phyloP scores from a whole-genome alignment of 2,329 filamentous ascomycete genomes.

The Fonsecaea pugnacius region DNA sequence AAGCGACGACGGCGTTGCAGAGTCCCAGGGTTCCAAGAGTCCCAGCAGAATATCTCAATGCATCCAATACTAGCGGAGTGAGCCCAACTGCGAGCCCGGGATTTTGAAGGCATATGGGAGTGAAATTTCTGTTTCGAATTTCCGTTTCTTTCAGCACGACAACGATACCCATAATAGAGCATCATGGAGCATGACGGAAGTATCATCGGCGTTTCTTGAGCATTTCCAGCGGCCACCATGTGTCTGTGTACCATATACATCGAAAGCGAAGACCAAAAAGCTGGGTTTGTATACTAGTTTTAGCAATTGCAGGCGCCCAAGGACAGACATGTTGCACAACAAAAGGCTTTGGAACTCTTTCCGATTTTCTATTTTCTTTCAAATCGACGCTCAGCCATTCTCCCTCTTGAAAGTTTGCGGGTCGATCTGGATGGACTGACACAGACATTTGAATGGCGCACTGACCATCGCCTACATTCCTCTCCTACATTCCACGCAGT shows the following conservation, averaged over 20 bases:
- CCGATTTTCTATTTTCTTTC: not conserved
- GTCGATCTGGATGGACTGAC: not conserved
- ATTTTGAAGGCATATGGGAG: slow-evolving; percentile 16
- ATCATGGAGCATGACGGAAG: slow-evolving; percentile 18
- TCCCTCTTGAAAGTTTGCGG: no score
- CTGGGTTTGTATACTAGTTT: slow-evolving; percentile 27
- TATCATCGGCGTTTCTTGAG: slow-evolving; percentile 22
- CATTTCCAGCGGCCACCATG: slow-evolving; percentile 14
- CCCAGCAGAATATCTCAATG: slow-evolving; percentile 52
- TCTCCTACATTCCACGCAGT: slow-evolving; percentile 22
- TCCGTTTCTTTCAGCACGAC: slow-evolving; percentile 15
- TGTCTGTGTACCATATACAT: slow-evolving; percentile 27
- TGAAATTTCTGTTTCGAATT: slow-evolving; percentile 13
- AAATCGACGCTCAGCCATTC: no score
- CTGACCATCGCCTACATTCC: slow-evolving; percentile 26
- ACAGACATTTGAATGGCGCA: slow-evolving; percentile 12
- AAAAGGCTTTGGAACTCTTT: not conserved
- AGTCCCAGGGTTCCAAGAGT: slow-evolving; percentile 53
- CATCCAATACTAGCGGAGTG: slow-evolving; percentile 27
- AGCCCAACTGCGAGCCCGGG: slow-evolving; percentile 31
- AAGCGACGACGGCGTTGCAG: slow-evolving; percentile 38
- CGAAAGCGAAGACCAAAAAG: slow-evolving; percentile 19
- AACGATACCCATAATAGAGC: slow-evolving; percentile 25
- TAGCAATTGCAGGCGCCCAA: slow-evolving; percentile 1
- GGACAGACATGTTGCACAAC: slow-evolving; percentile 7